These are phyloP conservation scores for Aspergillus indologenus DNA, from an alignment of 495 filamentous ascomycete species.

Conservation along the genomic window DNA sequence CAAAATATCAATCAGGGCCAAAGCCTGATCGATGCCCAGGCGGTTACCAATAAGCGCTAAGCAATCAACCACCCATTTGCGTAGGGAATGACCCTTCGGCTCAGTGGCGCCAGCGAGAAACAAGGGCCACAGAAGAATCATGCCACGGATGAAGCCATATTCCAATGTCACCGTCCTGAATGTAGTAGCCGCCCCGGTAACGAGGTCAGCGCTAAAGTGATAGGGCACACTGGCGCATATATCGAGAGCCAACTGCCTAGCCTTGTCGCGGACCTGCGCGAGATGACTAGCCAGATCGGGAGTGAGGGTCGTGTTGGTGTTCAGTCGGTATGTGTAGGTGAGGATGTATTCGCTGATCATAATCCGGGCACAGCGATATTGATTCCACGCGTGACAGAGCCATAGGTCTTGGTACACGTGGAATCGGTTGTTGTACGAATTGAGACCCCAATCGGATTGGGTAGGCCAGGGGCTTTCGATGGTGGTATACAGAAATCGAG, in stretches of 20 bases:
- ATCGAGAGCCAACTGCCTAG: conserved; percentile 39
- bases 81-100: conserved; percentile 28
- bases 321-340: conserved; percentile 19
- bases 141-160: conserved; percentile 37
- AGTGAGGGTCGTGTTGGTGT: conserved; percentile 17
- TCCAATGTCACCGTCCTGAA: conserved; percentile 12
- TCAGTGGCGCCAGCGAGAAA: conserved; percentile 42
- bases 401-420: conserved; percentile 58
- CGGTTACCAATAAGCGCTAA: conserved; percentile 40
- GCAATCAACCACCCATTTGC: conserved; percentile 43
- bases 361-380: conserved; percentile 60
- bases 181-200: conserved; percentile 6
- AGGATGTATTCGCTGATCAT: conserved; percentile 53
- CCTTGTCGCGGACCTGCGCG: conserved; percentile 30
- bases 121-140: conserved; percentile 50
- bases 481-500: conserved; percentile 32
- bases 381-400: conserved; percentile 58
- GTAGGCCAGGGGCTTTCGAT: conserved; percentile 23
- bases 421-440: conserved; percentile 52
- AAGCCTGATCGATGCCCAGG: conserved; percentile 49
- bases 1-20: conserved; percentile 39
- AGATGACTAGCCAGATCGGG: conserved; percentile 34
- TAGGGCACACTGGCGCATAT: conserved; percentile 47
- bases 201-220: conserved; percentile 29
- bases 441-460: conserved; percentile 26